Percentiles rank a stretch among this genome's conserved stretches.
phyloP scores from a whole-genome alignment of 2,329 filamentous ascomycete genomes.

The Penicillium carneum region DNA sequence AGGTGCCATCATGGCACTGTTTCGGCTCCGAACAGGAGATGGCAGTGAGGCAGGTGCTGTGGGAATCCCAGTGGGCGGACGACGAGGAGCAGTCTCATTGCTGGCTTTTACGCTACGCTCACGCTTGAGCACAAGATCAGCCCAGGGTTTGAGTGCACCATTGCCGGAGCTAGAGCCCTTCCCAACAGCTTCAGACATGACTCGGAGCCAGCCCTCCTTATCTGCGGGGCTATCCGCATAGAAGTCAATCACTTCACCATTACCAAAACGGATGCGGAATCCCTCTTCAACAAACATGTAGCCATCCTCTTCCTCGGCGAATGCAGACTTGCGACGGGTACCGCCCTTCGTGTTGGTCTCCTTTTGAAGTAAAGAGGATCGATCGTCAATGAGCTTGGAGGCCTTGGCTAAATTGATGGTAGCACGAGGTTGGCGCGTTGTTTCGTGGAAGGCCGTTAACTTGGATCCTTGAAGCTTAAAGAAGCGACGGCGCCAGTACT shows the following conservation, averaged over 20 bases:
- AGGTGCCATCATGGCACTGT: conserved; percentile 29
- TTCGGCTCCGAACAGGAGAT: conserved; percentile 37
- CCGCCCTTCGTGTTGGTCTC: conserved; percentile 79
- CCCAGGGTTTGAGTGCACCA: conserved; percentile 64
- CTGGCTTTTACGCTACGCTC: conserved; percentile 50
- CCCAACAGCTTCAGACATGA: conserved; percentile 74
- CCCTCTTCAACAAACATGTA: conserved; percentile 99
- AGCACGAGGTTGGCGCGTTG: conserved; percentile 90
- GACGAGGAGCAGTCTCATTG: conserved; percentile 40
- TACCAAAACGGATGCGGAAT: conserved; percentile 97
- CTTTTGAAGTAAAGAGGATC: conserved; percentile 79
- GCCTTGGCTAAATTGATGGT: conserved; percentile 97
- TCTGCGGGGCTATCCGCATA: conserved; percentile 88
- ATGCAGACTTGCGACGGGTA: conserved; percentile 87
- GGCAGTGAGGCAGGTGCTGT: conserved; percentile 28
- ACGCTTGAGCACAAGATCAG: conserved; percentile 65
- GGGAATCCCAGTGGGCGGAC: conserved; percentile 32
- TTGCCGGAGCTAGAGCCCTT: conserved; percentile 58
- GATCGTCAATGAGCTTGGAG: conserved; percentile 90
- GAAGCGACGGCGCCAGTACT: conserved; percentile 98
- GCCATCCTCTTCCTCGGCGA: conserved; percentile 96
- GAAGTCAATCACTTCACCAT: conserved; percentile 97
- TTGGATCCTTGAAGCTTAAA: conserved; percentile 92
- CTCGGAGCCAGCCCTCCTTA: conserved; percentile 94
- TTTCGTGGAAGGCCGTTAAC: conserved; percentile 93